Evolutionary conservation across 306 rosid species (phyloP), one percentile per base, ranked within the genome.

Genomic region (Fagus crenata): DNA sequence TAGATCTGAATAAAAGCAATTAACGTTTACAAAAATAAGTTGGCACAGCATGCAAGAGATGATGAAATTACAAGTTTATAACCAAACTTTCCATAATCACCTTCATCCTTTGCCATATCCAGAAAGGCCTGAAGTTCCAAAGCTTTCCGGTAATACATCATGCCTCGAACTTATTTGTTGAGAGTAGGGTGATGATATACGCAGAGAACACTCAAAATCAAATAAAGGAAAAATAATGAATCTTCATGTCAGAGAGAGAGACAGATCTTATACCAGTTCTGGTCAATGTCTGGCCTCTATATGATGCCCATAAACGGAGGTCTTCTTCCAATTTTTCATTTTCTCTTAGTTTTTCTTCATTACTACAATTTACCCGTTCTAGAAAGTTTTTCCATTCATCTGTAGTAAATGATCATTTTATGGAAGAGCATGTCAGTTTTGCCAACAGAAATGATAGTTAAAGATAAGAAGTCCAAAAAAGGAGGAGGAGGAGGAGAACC

Each of bases 71-170:
- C 41, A 28, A 15, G 36, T 28, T 67, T 36, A 4, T 72, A 80
- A 67, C 64, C 46, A 76, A 82, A 77, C 46, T 53, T 75, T 65
- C 51, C 65, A 64, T 72, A 75, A 77, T 6, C 89, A 95, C 98
- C 98, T 78, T 82, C 87, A 80, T 87, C 89, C 84, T 87, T 81
- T 77, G 97, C 98, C 96, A 89, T 92, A 80, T 95, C 98, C 72
- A 95, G 91, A 88, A 95, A 95, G 79, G 98, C 97, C 83, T 89
- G 98, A 76, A 95, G 97, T 82, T 92, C 97, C 88, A 95, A 79
- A 60, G 97, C 98, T 90, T 95, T 93, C 33, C 92, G 96, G 78
- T 92, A 73, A 80, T 95, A 95, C 98, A 95, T 95, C 98, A 95
- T 95, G 74, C 98, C 98, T 60, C 98, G 92, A 22, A 90, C 98